Base-by-base conservation (phyloP, 2,329 filamentous ascomycete species). In the Apiospora marii region DNA sequence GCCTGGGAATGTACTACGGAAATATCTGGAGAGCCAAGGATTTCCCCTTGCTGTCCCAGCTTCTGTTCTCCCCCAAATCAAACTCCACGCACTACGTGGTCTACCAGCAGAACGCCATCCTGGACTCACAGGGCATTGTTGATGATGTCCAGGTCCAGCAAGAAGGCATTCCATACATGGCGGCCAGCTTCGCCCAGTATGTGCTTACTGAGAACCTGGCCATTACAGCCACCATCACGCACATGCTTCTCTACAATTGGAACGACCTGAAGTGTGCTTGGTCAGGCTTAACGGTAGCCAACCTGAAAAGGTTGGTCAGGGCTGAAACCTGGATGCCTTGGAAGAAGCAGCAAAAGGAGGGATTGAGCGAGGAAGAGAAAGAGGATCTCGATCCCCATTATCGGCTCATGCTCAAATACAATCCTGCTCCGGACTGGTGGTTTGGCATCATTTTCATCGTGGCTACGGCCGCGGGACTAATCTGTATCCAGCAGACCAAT, bases 171-270 rank as follows among this genome's bases (percentile, higher is more conserved):
- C 86, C 86, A 0, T 85, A 78, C 69, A 77, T 88, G 37, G 79
- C 86, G 12, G 77, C 81, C 0, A 78, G 81, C n/a, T 81, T 87
- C 72, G 77, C 82, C 16, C 72, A 79, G 8, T 82, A 84, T 72
- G 77, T 87, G 19, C 78, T 87, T 44, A 82, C 82, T 1, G 81
- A 81, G 4, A 88, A 87, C 74, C 81, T 86, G 74, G 84, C 82
- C 3, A 79, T 86, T 34, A 87, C 86, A 4, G 86, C 87, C 2
- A 83, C 84, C 0, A 78, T 88, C 24, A 80, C 82, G 3, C 84
- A 87, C 72, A 83, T 87, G 72, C 74, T 82, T 3, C 78, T 85
- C 1, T 85, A 80, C 80, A 80, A 84, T 68, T 80, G 73, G 68
- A 76, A 80, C 22, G 84, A 85, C 41, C 76, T 87, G 44, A 83